Percentiles rank a stretch among this genome's conserved stretches.
Evolutionary conservation across 306 rosid species (phyloP).

Genomic region (Pueraria montana): DNA sequence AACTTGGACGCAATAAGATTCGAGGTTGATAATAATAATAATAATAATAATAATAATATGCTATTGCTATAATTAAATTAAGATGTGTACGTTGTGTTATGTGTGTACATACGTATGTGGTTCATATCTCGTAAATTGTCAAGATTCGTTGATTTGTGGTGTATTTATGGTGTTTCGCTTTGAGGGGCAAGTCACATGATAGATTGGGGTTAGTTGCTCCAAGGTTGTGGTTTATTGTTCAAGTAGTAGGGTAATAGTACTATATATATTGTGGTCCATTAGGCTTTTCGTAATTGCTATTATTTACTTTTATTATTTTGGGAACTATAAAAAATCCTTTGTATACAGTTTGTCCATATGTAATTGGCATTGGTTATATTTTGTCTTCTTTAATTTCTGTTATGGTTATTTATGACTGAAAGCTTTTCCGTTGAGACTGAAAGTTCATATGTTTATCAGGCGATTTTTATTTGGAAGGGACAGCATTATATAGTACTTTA

Average conservation of each 20-base stretch:
- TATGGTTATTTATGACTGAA: not conserved
- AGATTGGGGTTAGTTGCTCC: slow-evolving; percentile 44
- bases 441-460: not conserved
- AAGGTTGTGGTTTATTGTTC: slow-evolving; percentile 40
- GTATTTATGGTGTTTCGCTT: slow-evolving; percentile 48
- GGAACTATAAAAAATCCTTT: slow-evolving; percentile 29
- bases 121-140: slow-evolving; percentile 23
- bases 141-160: slow-evolving; percentile 47
- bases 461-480: not conserved
- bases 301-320: slow-evolving; percentile 10
- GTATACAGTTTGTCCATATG: slow-evolving; percentile 43
- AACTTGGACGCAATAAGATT: slow-evolving; percentile 74
- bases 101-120: slow-evolving; percentile 9
- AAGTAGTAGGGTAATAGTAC: slow-evolving; percentile 48
- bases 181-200: slow-evolving; percentile 42
- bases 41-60: slow-evolving; percentile 52
- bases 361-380: slow-evolving; percentile 18
- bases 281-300: not conserved
- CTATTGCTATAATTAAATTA: slow-evolving; percentile 48
- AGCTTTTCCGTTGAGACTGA: not conserved
- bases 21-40: slow-evolving; percentile 60
- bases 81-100: too few relatives aligned
- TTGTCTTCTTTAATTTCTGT: not conserved
- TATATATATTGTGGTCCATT: slow-evolving; percentile 31
- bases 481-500: not conserved